Base-by-base conservation (phyloP, 2,329 filamentous ascomycete genomes). In the Coniochaeta hoffmannii region DNA sequence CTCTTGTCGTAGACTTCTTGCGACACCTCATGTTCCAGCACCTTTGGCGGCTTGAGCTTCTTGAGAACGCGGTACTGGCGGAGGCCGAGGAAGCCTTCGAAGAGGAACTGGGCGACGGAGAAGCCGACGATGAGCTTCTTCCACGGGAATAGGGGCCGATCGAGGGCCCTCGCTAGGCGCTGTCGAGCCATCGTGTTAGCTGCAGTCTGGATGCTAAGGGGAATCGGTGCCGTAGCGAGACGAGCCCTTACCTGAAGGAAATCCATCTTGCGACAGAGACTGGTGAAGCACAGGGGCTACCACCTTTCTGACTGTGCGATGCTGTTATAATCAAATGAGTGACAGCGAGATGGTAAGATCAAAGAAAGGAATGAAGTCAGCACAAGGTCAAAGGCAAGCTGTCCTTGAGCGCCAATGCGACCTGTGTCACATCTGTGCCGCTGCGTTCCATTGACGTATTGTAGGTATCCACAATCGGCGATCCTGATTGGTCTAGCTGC, bases 71-170 rank as follows among this genome's bases (percentile, higher is more conserved):
- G 83, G 71, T 97, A 97, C 72, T 99, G 94, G 56, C 94, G 90
- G 63, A 90, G 77, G 26, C 90, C 90, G 54, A 99, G 85, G 74
- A 93, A 89, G 46, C 90, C 86, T 72, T 99, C 94, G 67, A 99
- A 86, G 55, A 90, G 75, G 71, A 90, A 97, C 70, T 99, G 90
- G 59, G 88, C 90, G 65, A 97, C 71, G 30, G 91, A 96, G 76
- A 99, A 99, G 66, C 91, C 89, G 64, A 97, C 82, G 66, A 99
- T 92, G 65, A 99, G 85, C 70, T 85, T 88, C 83, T 97, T 99
- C 94, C 94, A 99, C 55, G 94, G 93, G 76, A 97, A 96, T 68
- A 89, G 79, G 57, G 93, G 92, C 68, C 89, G 85, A 77, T 99
- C 94, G 66, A 97, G 87, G 72, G 88, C 86, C 71, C 83, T 84